phyloP scores from a whole-genome alignment of 2,329 filamentous ascomycete genomes.

The Colletotrichum cordylinicola region DNA sequence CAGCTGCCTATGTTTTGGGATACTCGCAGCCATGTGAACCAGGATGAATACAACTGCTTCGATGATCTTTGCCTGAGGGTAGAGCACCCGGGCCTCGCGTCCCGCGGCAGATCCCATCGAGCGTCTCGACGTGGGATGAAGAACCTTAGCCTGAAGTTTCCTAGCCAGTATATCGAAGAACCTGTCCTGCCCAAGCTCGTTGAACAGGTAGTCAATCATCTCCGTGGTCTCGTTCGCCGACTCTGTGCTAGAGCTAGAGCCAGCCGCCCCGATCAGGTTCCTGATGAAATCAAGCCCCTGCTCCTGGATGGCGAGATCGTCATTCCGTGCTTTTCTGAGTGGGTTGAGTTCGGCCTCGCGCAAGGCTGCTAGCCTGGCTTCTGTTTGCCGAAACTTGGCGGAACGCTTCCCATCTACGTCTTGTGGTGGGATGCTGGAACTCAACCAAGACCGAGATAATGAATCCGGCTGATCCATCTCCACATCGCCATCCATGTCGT shows the following conservation, averaged over 20 bases:
- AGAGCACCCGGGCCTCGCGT: constrained; percentile 55
- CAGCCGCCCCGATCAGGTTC: constrained; percentile 78
- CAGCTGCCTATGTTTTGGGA: constrained; percentile 77
- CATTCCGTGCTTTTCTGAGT: constrained; percentile 70
- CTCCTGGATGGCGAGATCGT: constrained; percentile 87
- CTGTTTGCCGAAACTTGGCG: constrained; percentile 52
- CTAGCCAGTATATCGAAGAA: constrained; percentile 82
- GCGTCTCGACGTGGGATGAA: constrained; percentile 58
- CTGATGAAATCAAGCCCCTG: constrained; percentile 89
- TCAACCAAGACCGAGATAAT: constrained; percentile 30
- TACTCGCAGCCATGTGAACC: constrained; percentile 85
- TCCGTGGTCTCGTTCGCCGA: constrained; percentile 58
- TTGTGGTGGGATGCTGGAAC: constrained; percentile 21
- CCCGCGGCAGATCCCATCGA: constrained; percentile 23
- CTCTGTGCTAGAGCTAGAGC: constrained; percentile 55
- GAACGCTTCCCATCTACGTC: constrained; percentile 32
- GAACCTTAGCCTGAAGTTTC: constrained; percentile 71
- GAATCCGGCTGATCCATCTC: constrained; percentile 59
- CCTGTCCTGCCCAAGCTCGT: constrained; percentile 74
- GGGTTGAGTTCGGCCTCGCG: constrained; percentile 74
- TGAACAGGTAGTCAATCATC: constrained; percentile 88
- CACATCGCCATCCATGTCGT: constrained; percentile 62
- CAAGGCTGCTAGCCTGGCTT: constrained; percentile 54
- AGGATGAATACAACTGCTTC: constrained; percentile 81
- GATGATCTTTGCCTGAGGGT: constrained; percentile 73